phyloP scores from a whole-genome alignment of 805 yeast genomes.

The Aciculoconidium aculeatum region DNA sequence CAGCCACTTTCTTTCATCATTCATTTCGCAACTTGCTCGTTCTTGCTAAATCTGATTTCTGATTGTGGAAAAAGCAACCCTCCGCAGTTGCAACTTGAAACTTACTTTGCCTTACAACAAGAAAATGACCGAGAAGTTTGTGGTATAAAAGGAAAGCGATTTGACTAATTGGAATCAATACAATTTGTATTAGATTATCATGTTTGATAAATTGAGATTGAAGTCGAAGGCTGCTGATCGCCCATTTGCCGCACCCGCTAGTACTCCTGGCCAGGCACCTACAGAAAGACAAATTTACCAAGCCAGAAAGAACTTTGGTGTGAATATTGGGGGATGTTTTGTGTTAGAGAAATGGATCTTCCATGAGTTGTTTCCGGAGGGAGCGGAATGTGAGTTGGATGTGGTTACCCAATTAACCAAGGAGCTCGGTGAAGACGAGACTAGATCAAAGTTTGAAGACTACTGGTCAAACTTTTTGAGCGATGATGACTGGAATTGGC shows the following conservation, averaged over 20 bases:
- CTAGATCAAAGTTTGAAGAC: conserved; percentile 46
- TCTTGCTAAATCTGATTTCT: background rate
- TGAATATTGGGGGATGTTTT: conserved; percentile 78
- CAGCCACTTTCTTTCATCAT: conserved; percentile 3
- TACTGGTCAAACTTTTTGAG: conserved; percentile 63
- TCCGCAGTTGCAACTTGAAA: background rate
- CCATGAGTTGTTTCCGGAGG: conserved; percentile 53
- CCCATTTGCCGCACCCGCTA: conserved; percentile 26
- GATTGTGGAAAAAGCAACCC: no score
- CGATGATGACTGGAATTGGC: conserved; percentile 78
- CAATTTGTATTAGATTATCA: no score
- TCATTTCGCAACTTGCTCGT: conserved; percentile 1
- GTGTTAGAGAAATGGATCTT: conserved; percentile 77
- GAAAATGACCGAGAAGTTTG: no score
- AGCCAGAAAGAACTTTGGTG: conserved; percentile 67
- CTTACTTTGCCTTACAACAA: background rate
- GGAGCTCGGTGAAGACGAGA: conserved; percentile 46
- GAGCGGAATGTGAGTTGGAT: conserved; percentile 64
- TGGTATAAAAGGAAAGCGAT: conserved; percentile 2
- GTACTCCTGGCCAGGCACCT: conserved; percentile 29
- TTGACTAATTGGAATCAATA: no score
- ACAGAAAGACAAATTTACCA: conserved; percentile 47
- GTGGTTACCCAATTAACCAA: conserved; percentile 52
- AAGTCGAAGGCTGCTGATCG: conserved; percentile 21
- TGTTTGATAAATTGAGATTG: conserved; percentile 31